Evolutionary conservation across 2,329 filamentous ascomycete genomes (phyloP), one percentile per base, ranked within the genome.

Genomic region (Xylariaceae sp.): DNA sequence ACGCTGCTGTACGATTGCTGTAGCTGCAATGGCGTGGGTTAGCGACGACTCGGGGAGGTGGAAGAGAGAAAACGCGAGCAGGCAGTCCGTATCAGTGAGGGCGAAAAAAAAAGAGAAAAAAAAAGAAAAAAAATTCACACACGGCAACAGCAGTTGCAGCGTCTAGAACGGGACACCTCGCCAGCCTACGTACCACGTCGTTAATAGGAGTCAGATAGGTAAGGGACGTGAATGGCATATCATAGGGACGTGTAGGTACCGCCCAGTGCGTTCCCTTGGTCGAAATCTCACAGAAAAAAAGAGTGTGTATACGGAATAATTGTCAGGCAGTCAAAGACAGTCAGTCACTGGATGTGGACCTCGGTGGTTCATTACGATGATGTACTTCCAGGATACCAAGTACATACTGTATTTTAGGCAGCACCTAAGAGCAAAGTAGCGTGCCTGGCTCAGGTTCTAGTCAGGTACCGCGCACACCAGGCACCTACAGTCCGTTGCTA

Each of bases 1-100:
- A 58, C 54, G 64, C 65, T 63, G 66, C 65, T 63, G 66, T 66
- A 60, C 64, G 64, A 66, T 64, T 60, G 57, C 59, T 63, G 57
- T 45, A 60, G 57, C 59, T 63, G 57, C 48, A 60, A 63, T 51
- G 59, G 53, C 51, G 64, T 60, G 61, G 58, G 61, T 61, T 52
- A 58, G 59, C 57, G 63, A 66, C 61, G 58, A 61, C 55, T 60
- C 61, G 61, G 55, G 55, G 45, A 52, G 52, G 60, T 59, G 51
- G 55, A 49, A 60, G 56, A 51, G 58, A 59, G 60, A 57, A 55
- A 58, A 60, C 23, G 23, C 23, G 23, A 56, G 34, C 51, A 53
- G 53, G 60, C 58, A 64, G 61, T 59, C 8, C 37, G 37, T 41
- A 41, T 41, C 37, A 41, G 39, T 39, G 11, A 35, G 47, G 47